Evolutionary conservation across 1,139 yeast species (phyloP).

Genomic region (Yamadazyma atlantica): DNA sequence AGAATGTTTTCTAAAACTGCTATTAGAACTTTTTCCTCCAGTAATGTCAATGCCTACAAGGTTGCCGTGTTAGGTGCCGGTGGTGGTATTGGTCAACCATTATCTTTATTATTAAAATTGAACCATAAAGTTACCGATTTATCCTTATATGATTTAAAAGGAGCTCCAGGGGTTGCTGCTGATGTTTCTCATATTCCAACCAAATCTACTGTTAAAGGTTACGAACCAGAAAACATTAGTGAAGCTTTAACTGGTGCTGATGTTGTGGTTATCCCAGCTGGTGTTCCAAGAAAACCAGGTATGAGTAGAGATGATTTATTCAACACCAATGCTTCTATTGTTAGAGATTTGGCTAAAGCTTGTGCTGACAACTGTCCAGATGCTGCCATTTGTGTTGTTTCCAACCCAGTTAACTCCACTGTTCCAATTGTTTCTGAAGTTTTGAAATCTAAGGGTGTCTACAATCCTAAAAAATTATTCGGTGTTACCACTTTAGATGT

Average conservation of each 20-base stretch:
- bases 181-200: slow-evolving; percentile 91
- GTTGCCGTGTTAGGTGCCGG: slow-evolving; percentile 79
- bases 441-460: slow-evolving; percentile 69
- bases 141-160: slow-evolving; percentile 84
- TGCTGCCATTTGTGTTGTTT: slow-evolving; percentile 75
- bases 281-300: slow-evolving; percentile 97
- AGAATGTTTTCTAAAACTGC: slow-evolving; percentile 50
- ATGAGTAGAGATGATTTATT: slow-evolving; percentile 97
- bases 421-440: slow-evolving; percentile 92
- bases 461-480: slow-evolving; percentile 77
- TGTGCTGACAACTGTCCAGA: slow-evolving; percentile 72
- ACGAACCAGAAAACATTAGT: slow-evolving; percentile 60
- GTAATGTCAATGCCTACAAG: slow-evolving; percentile 64
- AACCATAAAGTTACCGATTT: slow-evolving; percentile 60
- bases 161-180: slow-evolving; percentile 90
- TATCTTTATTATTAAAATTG: slow-evolving; percentile 78
- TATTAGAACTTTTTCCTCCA: slow-evolving; percentile 66
- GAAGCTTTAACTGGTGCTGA: slow-evolving; percentile 71
- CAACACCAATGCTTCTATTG: slow-evolving; percentile 90
- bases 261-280: slow-evolving; percentile 89
- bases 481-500: slow-evolving; percentile 94
- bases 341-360: slow-evolving; percentile 77
- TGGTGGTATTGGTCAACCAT: slow-evolving; percentile 94
- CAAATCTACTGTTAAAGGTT: slow-evolving; percentile 66
- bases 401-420: slow-evolving; percentile 95